Conservation (phyloP, 352 stramenopile genomes). For the Sclerospora graminicola region DNA sequence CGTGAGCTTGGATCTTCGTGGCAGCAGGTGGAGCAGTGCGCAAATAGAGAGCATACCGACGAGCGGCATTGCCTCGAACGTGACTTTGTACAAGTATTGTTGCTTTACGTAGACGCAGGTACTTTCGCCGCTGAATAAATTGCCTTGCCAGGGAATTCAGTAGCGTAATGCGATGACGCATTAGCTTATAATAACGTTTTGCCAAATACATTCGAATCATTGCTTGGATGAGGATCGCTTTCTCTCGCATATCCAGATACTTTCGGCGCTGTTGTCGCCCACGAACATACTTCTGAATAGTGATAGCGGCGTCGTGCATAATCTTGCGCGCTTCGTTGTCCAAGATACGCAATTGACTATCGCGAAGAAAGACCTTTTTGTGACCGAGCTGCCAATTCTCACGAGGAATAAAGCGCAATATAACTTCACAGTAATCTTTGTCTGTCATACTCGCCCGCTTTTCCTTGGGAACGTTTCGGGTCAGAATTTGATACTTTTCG, state of each 20-base stretch:
- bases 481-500: slow-evolving; percentile 84
- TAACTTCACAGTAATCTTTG: slow-evolving; percentile 78
- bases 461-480: slow-evolving; percentile 47
- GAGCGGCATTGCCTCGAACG: slow-evolving; percentile 59
- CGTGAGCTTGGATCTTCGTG: slow-evolving; percentile 72
- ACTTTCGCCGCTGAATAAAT: slow-evolving; percentile 68
- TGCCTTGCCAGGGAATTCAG: slow-evolving; percentile 63
- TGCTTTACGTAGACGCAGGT: slow-evolving; percentile 45
- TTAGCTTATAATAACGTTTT: slow-evolving; percentile 36
- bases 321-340: slow-evolving; percentile 84
- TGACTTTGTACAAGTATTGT: slow-evolving; percentile 66
- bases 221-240: slow-evolving; percentile 59
- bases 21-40: slow-evolving; percentile 62
- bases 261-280: slow-evolving; percentile 55
- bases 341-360: slow-evolving; percentile 71
- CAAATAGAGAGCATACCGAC: slow-evolving; percentile 59
- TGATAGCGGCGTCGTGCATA: slow-evolving; percentile 60
- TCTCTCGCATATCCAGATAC: slow-evolving; percentile 46
- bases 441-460: slow-evolving; percentile 46
- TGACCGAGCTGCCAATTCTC: slow-evolving; percentile 85
- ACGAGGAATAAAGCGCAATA: slow-evolving; percentile 63
- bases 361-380: slow-evolving; percentile 84
- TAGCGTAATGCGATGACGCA: slow-evolving; percentile 45
- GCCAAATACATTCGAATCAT: slow-evolving; percentile 61
- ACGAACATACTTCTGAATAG: slow-evolving; percentile 71